Evolutionary conservation across 2,329 filamentous ascomycete genomes (phyloP), one percentile per base, ranked within the genome.

Genomic region (Pyrenophora tritici-repentis): DNA sequence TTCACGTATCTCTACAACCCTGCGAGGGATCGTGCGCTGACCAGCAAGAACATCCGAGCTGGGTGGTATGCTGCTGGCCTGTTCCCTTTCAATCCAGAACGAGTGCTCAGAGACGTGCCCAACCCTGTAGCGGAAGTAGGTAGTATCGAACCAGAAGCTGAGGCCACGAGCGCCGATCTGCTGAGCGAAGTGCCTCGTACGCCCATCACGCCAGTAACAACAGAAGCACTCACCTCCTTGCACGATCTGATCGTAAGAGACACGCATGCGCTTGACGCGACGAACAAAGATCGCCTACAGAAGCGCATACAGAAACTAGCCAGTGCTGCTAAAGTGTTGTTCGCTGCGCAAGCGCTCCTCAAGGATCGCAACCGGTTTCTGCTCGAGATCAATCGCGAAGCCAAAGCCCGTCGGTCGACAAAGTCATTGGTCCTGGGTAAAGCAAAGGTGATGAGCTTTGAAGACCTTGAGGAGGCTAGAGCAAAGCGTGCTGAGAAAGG

Each of bases 71-170:
- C 53, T 24, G 57, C 53, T 41, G 60, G 68, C 29, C 53, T 69
- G 22, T 64, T 56, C 35, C 68, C 60, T n/a, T 69, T 70, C 39
- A 69, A 71, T 50, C 65, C 55, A 56, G n/a, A n/a, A 17, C 68
- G 57, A 55, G 68, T 72, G 36, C 59, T 72, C 6, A 59, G 49
- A 56, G 47, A 57, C 54, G 63, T 62, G 13, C 63, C 52, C 17
- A 62, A 59, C 37, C 65, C 61, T 3, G 52, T 42, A 16, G 43
- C 47, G 49, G 14, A 37, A 18, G 14, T 17, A 5, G 10, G 9
- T 14, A 12, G 17, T 18, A n/a, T n/a, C n/a, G n/a, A n/a, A n/a
- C 34, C 34, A 18, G 34, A 12, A 12, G 14, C 34, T 14, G 50
- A 42, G 13, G 9, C 12, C 36, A 51, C 55, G 48, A 34, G 41